Percentiles rank a stretch among this genome's conserved stretches.
Evolutionary conservation across 345 rosid genomes (phyloP).

Genomic region (Nephelium lappaceum): DNA sequence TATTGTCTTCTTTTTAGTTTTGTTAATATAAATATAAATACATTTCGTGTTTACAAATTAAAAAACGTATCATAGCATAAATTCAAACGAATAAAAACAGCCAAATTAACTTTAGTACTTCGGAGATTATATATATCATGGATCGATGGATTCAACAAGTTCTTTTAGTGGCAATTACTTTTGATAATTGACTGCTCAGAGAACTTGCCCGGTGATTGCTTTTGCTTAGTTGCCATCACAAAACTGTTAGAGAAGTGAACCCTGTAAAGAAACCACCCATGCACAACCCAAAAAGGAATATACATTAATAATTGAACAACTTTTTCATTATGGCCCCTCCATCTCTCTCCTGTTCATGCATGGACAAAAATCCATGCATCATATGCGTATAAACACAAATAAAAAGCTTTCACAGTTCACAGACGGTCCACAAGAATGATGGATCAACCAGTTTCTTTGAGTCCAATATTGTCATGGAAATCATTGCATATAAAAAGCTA

Average conservation of each 20-base stretch:
- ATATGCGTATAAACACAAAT: background rate
- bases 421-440: background rate
- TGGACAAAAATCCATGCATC: background rate
- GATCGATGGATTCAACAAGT: too few species aligned
- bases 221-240: background rate
- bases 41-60: too few species aligned
- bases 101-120: too few species aligned
- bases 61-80: background rate
- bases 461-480: too few species aligned
- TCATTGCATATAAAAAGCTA: background rate
- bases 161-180: too few species aligned
- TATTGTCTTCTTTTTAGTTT: too few species aligned
- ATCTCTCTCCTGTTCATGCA: background rate
- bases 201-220: background rate
- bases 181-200: too few species aligned
- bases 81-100: too few species aligned
- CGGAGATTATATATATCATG: too few species aligned
- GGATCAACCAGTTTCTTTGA: background rate
- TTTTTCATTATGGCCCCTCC: background rate
- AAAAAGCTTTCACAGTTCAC: background rate
- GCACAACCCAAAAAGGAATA: background rate
- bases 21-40: too few species aligned
- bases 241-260: background rate
- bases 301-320: slow-evolving; percentile 2
- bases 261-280: slow-evolving; percentile 1